Evolutionary conservation across 768 basidiomycete genomes (phyloP).

Genomic region (Tulasnella sp.): DNA sequence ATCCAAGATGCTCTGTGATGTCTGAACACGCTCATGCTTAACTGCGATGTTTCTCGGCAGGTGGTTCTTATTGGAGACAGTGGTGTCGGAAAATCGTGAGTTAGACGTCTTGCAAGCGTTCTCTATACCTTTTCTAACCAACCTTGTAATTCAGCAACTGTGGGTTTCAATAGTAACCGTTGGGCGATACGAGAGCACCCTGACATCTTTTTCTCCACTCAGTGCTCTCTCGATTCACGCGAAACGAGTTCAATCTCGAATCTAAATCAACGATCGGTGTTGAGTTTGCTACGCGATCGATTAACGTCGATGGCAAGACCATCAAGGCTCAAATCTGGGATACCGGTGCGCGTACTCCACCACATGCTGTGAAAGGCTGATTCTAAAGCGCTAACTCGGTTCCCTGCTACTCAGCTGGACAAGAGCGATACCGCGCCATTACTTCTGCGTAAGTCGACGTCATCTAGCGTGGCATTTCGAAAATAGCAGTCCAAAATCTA

Average conservation of each 20-base stretch:
- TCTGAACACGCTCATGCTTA: constrained; percentile 1
- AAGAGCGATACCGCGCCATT: constrained; percentile 40
- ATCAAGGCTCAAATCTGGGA: constrained; percentile 99
- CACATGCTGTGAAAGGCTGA: background rate
- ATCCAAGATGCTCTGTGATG: background rate
- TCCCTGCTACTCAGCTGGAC: constrained; percentile 28
- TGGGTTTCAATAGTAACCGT: constrained; percentile 28
- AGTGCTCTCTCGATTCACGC: constrained; percentile 99
- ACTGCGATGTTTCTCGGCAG: constrained; percentile 30
- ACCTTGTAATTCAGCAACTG: constrained; percentile 40
- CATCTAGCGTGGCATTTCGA: too few species aligned
- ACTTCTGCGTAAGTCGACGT: constrained; percentile 31
- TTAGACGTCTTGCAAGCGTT: constrained; percentile 23
- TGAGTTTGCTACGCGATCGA: constrained; percentile 93
- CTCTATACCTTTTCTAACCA: too few species aligned
- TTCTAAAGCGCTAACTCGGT: background rate
- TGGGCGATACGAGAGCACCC: background rate
- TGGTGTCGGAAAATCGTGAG: constrained; percentile 98
- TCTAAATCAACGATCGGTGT: constrained; percentile 99
- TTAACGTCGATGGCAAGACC: constrained; percentile 90
- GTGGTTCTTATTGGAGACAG: constrained; percentile 98
- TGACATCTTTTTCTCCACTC: constrained; percentile 10
- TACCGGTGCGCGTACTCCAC: constrained; percentile 52
- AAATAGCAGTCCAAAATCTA: too few species aligned
- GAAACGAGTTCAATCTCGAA: constrained; percentile 98